Evolutionary conservation across 2,329 filamentous ascomycete genomes (phyloP).

Genomic region (Rutstroemia sp.): DNA sequence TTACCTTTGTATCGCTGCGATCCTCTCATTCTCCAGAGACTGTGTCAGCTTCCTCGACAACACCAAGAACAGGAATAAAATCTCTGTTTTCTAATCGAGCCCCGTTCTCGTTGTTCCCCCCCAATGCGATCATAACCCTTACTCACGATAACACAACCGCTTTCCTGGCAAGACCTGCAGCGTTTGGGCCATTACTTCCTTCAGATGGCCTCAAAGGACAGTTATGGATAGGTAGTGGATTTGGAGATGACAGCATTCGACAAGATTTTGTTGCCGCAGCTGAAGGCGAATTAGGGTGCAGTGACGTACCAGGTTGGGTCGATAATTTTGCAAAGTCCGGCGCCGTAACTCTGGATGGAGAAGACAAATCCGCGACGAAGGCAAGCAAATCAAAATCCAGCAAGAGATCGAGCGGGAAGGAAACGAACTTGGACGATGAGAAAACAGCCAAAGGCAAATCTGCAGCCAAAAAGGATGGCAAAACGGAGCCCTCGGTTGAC

Average conservation of each 20-base stretch:
- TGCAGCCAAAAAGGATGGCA: constrained; percentile 14
- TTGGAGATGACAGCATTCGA: constrained; percentile 68
- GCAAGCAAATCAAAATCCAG: constrained; percentile 36
- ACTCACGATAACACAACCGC: constrained; percentile 98
- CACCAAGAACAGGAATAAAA: constrained; percentile 37
- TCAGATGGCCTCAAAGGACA: constrained; percentile 74
- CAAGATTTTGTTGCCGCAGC: constrained; percentile 45
- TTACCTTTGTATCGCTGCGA: constrained; percentile 27
- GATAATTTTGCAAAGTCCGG: constrained; percentile 45
- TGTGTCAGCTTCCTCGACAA: constrained; percentile 14
- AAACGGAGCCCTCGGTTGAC: constrained; percentile 35
- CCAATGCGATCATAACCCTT: constrained; percentile 89
- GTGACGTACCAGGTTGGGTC: constrained; percentile 85
- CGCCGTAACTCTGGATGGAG: constrained; percentile 16
- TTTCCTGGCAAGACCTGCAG: constrained; percentile 86
- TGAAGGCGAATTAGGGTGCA: constrained; percentile 87
- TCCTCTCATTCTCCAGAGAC: constrained; percentile 22
- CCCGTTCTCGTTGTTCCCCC: constrained; percentile 84
- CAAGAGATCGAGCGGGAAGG: constrained; percentile 31
- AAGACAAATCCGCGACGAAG: constrained; percentile 22
- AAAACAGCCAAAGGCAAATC: constrained; percentile 19
- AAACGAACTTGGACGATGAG: constrained; percentile 18
- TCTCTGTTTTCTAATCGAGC: constrained; percentile 64
- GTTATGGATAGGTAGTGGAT: constrained; percentile 89
- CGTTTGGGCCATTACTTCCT: constrained; percentile 78